phyloP scores from a whole-genome alignment of 1,139 yeast species.

The Magnusiomyces fungicola region DNA sequence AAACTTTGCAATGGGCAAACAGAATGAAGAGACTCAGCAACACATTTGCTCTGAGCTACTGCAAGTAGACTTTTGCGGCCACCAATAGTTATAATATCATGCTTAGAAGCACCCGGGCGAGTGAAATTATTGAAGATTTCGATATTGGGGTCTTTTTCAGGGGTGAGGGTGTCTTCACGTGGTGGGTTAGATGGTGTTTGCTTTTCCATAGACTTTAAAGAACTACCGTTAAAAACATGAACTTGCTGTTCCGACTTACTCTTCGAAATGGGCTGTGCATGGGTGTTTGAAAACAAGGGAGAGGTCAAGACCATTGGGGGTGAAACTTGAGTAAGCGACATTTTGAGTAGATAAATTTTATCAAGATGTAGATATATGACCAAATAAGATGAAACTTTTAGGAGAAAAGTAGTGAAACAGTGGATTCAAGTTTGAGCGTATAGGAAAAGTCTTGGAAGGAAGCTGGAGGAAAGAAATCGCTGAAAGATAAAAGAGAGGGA shows the following conservation, averaged over 20 bases:
- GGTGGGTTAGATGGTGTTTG: neutral
- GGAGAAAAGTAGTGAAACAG: no score
- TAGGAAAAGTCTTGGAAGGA: no score
- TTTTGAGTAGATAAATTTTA: neutral
- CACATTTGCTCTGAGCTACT: conserved; percentile 73
- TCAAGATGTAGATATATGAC: neutral
- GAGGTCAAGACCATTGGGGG: conserved; percentile 2
- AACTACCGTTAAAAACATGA: neutral
- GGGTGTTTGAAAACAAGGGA: neutral
- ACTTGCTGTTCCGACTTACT: neutral
- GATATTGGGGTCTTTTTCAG: conserved; percentile 15
- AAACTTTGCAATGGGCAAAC: conserved; percentile 50
- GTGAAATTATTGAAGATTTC: conserved; percentile 13
- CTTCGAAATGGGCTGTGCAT: neutral
- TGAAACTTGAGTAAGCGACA: conserved; percentile 7
- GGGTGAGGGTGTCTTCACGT: neutral
- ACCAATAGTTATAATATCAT: conserved; percentile 44
- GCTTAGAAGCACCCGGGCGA: conserved; percentile 8
- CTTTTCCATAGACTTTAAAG: neutral
- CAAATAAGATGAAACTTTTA: no score
- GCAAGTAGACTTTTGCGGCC: conserved; percentile 88
- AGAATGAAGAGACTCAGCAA: conserved; percentile 52
- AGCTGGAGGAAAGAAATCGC: no score
- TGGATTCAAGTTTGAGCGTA: no score
- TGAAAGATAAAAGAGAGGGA: no score